Evolutionary conservation across 768 basidiomycete genomes (phyloP).

Genomic region (Lyophyllum semitale): DNA sequence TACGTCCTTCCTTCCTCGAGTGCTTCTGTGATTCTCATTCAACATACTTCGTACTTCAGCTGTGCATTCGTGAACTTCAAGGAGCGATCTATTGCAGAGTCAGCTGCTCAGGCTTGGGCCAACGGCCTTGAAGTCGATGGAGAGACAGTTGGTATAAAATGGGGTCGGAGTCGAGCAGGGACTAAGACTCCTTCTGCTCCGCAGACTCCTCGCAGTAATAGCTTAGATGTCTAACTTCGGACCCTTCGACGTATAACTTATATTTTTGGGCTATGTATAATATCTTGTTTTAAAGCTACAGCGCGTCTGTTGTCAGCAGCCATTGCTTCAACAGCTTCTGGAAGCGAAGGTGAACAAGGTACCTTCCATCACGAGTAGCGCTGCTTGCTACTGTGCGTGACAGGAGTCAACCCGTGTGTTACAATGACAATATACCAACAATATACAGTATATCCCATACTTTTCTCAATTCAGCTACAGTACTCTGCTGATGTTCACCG

Average conservation of each 20-base stretch:
- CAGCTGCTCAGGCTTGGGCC: slow-evolving; percentile 87
- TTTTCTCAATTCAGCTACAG: no score
- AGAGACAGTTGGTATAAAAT: slow-evolving; percentile 73
- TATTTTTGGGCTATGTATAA: slow-evolving; percentile 3
- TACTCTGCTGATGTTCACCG: no score
- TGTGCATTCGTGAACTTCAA: slow-evolving; percentile 97
- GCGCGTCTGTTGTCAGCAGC: not conserved
- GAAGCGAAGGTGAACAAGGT: no score
- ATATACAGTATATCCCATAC: no score
- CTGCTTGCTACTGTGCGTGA: no score
- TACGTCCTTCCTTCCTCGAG: slow-evolving; percentile 27
- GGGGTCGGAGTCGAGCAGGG: slow-evolving; percentile 76
- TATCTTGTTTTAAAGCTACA: not conserved
- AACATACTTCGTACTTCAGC: slow-evolving; percentile 35
- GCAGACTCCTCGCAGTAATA: slow-evolving; percentile 19
- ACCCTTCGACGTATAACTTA: slow-evolving; percentile 1
- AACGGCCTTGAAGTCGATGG: slow-evolving; percentile 87
- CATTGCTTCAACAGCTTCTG: no score
- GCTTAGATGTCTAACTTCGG: slow-evolving; percentile 4
- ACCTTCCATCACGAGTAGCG: no score
- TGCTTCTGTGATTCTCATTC: not conserved
- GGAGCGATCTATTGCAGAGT: slow-evolving; percentile 80
- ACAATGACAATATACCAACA: no score
- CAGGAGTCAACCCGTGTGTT: no score
- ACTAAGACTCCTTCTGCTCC: slow-evolving; percentile 33